phyloP scores from a whole-genome alignment of 2,329 filamentous ascomycete genomes.

The Nannizziopsis barbatae region DNA sequence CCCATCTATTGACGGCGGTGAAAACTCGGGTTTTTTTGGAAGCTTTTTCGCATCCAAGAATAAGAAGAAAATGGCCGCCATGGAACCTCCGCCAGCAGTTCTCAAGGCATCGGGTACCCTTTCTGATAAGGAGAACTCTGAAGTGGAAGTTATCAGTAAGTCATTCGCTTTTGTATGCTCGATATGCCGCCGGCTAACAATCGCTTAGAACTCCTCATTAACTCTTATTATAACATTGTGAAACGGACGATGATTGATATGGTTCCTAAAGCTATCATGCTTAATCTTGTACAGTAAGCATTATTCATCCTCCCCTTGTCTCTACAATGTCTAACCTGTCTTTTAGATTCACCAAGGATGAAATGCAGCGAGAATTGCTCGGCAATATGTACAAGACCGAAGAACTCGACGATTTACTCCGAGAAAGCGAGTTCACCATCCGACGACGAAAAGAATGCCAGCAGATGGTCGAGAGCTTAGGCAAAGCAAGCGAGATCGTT shows the following conservation, averaged over 20 bases:
- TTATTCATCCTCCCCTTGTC: neutral
- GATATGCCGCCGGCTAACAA: conserved; percentile 1
- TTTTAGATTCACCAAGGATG: conserved; percentile 77
- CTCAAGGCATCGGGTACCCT: conserved; percentile 90
- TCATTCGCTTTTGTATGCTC: conserved; percentile 20
- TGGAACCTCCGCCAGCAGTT: conserved; percentile 87
- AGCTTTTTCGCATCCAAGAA: conserved; percentile 99
- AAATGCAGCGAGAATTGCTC: conserved; percentile 94
- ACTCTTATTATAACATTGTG: conserved; percentile 96
- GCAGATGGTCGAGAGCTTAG: conserved; percentile 94
- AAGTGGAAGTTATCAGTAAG: conserved; percentile 97
- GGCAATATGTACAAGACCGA: conserved; percentile 94
- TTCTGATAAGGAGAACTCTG: conserved; percentile 85
- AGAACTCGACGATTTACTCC: conserved; percentile 84
- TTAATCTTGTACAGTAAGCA: conserved; percentile 84
- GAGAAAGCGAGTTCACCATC: conserved; percentile 95
- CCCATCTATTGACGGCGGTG: conserved; percentile 54
- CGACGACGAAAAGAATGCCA: conserved; percentile 94
- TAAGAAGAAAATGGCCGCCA: conserved; percentile 99
- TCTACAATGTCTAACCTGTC: conserved; percentile 2
- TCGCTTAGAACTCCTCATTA: conserved; percentile 71
- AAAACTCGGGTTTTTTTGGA: conserved; percentile 80
- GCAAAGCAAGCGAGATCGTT: conserved; percentile 89
- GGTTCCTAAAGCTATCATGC: conserved; percentile 99
- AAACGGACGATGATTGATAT: conserved; percentile 99